Conservation (phyloP, 495 filamentous ascomycete species). For the Penicillium robsamsonii region DNA sequence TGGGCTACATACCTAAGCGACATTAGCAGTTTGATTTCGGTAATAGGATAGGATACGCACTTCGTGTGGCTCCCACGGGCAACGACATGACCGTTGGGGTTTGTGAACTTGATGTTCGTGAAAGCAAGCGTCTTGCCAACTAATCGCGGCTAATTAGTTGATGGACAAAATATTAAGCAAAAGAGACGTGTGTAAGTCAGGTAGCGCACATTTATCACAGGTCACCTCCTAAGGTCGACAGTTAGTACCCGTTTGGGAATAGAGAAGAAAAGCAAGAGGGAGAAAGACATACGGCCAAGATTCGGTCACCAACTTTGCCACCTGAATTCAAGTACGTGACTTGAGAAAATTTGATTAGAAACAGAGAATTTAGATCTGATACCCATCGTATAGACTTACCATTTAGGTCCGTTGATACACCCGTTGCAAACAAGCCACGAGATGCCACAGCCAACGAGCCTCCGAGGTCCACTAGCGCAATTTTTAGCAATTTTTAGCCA, state of each 20-base stretch:
- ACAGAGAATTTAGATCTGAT: slow-evolving; percentile 4
- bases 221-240: slow-evolving; percentile 50
- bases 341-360: slow-evolving; percentile 26
- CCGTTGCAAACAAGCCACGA: slow-evolving; percentile 79
- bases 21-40: slow-evolving; percentile 5
- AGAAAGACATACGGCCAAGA: slow-evolving; percentile 54
- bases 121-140: slow-evolving; percentile 92
- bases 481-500: slow-evolving; percentile 12
- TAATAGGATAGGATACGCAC: slow-evolving; percentile 45
- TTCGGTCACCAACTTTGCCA: slow-evolving; percentile 74
- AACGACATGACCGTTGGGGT: slow-evolving; percentile 71
- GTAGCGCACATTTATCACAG: slow-evolving; percentile 78
- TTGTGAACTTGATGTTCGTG: slow-evolving; percentile 77
- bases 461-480: slow-evolving; percentile 72
- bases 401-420: slow-evolving; percentile 90
- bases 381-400: slow-evolving; percentile 46
- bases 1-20: slow-evolving; percentile 51
- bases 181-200: not conserved
- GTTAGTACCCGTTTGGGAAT: slow-evolving; percentile 23
- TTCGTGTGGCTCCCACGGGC: slow-evolving; percentile 96
- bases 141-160: slow-evolving; percentile 31
- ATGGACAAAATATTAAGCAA: not conserved
- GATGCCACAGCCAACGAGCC: slow-evolving; percentile 93
- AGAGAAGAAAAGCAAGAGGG: not conserved
- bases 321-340: slow-evolving; percentile 90